Evolutionary conservation across 495 filamentous ascomycete genomes (phyloP), one percentile per base, ranked within the genome.

Genomic region (Penicillium coffeae): DNA sequence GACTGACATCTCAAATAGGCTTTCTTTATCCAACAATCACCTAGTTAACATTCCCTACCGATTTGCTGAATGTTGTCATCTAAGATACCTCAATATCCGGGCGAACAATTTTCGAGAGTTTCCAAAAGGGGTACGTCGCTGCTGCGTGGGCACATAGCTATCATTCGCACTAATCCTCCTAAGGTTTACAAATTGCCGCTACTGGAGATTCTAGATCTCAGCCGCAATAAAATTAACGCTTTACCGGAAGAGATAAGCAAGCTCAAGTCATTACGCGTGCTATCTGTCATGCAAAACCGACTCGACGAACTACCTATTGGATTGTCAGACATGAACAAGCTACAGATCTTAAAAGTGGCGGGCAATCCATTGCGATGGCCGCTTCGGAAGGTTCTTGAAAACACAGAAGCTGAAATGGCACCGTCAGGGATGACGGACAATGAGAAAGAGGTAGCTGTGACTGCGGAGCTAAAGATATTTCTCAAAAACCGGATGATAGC

Each of bases 81-180:
- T 98, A 38, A 88, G 88, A 34, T 98, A 98, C 61, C 82, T 98
- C n/a, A 98, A 98, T 58, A 84, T 96, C 42, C 77, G 92, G 52
- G 84, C 84, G 38, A 98, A 98, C 61, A 76, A 80, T 46, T 88
- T 96, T 46, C 83, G 80, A 52, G 88, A 95, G 61, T 93, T 98
- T 61, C 92, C 92, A 6, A 75, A 83, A 54, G 83, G 84, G 60
- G 90, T 95, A 76, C 68, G 86, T 75, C 45, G 21, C 40, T 27
- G 10, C 27, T 18, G 13, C 14, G 20, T n/a, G 30, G 12, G 14
- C 6, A 12, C 2, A 15, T 15, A 18, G 16, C 15, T 14, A 15
- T 19, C 48, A n/a, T 27, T 9, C 46, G 36, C 44, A 40, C 65
- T 57, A 44, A 58, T 53, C 51, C 52, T 42, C 54, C 2, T 18